Evolutionary conservation across 768 basidiomycete genomes (phyloP).

Genomic region (Russula earlei): DNA sequence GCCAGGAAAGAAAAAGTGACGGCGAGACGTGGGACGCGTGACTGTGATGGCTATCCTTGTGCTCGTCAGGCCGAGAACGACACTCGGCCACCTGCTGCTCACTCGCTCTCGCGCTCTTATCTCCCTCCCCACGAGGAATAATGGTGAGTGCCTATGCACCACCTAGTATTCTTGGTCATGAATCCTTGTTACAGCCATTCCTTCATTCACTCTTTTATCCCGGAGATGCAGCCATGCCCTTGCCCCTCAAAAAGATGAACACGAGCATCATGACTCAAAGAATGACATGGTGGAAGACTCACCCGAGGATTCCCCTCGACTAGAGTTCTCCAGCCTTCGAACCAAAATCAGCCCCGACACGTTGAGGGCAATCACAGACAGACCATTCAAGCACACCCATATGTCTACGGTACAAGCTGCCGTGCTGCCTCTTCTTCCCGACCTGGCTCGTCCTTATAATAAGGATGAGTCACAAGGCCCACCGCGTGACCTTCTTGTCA

Average conservation of each 20-base stretch:
- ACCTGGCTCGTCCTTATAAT: conserved; percentile 47
- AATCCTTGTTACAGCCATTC: not conserved
- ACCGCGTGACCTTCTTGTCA: conserved; percentile 68
- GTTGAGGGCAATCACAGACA: conserved; percentile 48
- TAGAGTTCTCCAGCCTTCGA: conserved; percentile 28
- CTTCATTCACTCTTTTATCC: not conserved
- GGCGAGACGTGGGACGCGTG: no score
- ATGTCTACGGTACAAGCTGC: conserved; percentile 81
- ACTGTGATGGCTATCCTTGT: not conserved
- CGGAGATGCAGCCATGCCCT: conserved; percentile 16
- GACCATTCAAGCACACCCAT: conserved; percentile 54
- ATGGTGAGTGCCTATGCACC: not conserved
- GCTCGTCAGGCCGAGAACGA: not conserved
- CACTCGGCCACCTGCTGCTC: not conserved
- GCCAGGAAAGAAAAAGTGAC: not conserved
- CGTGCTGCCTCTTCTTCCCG: conserved; percentile 69
- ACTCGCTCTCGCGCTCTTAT: not conserved
- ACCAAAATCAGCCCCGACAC: conserved; percentile 28
- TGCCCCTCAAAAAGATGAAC: not conserved
- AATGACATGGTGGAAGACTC: not conserved
- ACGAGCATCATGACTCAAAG: not conserved
- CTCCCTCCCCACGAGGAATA: not conserved
- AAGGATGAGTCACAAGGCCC: conserved; percentile 21
- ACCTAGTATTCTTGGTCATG: not conserved
- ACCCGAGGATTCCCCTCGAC: not conserved